phyloP scores from a whole-genome alignment of 441 rosid species.

The Melastoma candidum region DNA sequence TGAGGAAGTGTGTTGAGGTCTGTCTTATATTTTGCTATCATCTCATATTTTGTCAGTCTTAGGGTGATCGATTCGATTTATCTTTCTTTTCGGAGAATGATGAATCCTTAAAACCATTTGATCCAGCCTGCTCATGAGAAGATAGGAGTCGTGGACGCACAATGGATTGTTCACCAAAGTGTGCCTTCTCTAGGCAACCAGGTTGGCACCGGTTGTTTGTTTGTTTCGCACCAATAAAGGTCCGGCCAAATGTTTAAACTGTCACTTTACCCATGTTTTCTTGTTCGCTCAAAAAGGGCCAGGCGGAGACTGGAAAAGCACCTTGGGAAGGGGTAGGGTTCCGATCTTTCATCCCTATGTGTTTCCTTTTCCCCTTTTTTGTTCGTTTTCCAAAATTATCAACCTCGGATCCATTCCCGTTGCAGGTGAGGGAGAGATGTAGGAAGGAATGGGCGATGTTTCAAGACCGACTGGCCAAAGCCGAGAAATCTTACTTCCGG shows the following conservation, averaged over 20 bases:
- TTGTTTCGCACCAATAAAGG: neutral
- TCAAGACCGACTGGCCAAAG: constrained; percentile 48
- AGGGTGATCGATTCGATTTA: too few relatives aligned
- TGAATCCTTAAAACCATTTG: too few relatives aligned
- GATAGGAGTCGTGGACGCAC: constrained; percentile 95
- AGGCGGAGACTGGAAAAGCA: constrained; percentile 41
- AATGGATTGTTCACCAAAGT: constrained; percentile 82
- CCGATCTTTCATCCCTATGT: neutral
- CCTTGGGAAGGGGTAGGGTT: constrained; percentile 57
- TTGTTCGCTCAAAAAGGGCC: constrained; percentile 35
- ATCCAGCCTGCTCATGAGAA: constrained; percentile 80
- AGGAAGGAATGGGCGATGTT: constrained; percentile 80
- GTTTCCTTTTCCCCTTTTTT: neutral
- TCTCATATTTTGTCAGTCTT: too few relatives aligned
- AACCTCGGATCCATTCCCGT: neutral
- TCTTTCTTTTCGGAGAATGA: too few relatives aligned
- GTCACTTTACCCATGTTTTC: neutral
- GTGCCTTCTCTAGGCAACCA: constrained; percentile 90
- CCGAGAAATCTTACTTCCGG: constrained; percentile 53
- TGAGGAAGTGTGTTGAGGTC: constrained; percentile 83
- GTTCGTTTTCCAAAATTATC: constrained; percentile 1
- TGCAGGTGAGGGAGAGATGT: constrained; percentile 80
- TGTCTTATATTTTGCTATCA: constrained; percentile 5
- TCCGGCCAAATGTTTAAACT: neutral
- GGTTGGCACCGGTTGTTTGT: constrained; percentile 22